A percentile compares a stretch with the other conserved stretches of the same genome.
These are phyloP conservation scores for Dothiorella sarmentorum DNA, from an alignment of 2,329 filamentous ascomycete genomes.

Conservation along the genomic window DNA sequence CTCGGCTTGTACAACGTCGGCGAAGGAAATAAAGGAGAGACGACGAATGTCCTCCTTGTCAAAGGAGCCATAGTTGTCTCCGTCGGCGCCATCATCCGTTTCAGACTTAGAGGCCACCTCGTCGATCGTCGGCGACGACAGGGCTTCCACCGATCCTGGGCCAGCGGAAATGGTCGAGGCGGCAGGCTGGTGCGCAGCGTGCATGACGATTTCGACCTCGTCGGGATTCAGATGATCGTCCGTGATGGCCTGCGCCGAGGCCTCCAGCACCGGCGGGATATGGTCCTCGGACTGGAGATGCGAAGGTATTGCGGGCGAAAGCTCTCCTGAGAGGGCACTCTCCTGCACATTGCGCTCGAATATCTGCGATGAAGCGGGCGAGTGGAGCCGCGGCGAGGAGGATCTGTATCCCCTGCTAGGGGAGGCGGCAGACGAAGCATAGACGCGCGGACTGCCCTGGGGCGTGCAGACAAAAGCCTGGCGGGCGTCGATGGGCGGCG, in stretches of 20 bases:
- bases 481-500: slow-evolving; percentile 27
- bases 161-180: slow-evolving; percentile 43
- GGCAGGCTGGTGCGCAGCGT: slow-evolving; percentile 77
- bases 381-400: slow-evolving; percentile 70
- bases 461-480: slow-evolving; percentile 28
- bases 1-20: slow-evolving; percentile 86
- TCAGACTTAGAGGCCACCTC: slow-evolving; percentile 27
- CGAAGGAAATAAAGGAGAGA: slow-evolving; percentile 93
- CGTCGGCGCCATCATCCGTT: slow-evolving; percentile 51
- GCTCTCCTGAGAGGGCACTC: slow-evolving; percentile 58
- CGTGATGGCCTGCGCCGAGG: slow-evolving; percentile 87
- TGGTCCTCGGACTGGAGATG: slow-evolving; percentile 94
- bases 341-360: slow-evolving; percentile 97
- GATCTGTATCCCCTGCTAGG: slow-evolving; percentile 63
- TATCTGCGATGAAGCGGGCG: slow-evolving; percentile 72
- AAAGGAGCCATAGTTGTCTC: slow-evolving; percentile 72
- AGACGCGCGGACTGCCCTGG: slow-evolving; percentile 36
- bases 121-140: slow-evolving; percentile 33
- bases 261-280: slow-evolving; percentile 87
- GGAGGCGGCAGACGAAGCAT: slow-evolving; percentile 47
- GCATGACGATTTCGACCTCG: slow-evolving; percentile 87
- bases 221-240: slow-evolving; percentile 81
- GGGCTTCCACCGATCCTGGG: slow-evolving; percentile 25
- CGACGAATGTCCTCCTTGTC: slow-evolving; percentile 77
- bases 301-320: slow-evolving; percentile 81